Percentiles rank a stretch among this genome's conserved stretches.
Conservation (phyloP, 1,284 basidiomycete species). For the Cronartium ribicola region DNA sequence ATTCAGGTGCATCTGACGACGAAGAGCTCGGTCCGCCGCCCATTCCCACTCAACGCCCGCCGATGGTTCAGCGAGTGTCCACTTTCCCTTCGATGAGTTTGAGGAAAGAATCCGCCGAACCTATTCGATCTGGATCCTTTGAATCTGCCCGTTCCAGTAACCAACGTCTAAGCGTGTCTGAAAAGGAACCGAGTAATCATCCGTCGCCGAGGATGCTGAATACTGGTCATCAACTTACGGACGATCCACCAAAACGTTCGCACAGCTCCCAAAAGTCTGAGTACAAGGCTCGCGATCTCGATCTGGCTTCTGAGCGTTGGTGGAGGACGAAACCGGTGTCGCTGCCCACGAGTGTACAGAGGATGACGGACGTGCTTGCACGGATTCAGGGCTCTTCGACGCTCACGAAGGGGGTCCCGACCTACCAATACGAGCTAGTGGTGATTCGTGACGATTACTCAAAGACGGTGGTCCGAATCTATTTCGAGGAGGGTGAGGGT, state of each 20-base stretch:
- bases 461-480: conserved; percentile 31
- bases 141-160: neutral
- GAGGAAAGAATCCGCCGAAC: neutral
- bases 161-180: neutral
- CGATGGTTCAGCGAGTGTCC: neutral
- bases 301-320: conserved; percentile 38
- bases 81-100: neutral
- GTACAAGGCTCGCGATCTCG: conserved; percentile 34
- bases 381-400: conserved; percentile 34
- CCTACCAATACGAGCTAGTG: conserved; percentile 28
- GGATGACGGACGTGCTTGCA: conserved; percentile 20
- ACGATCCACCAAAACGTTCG: neutral
- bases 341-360: conserved; percentile 19
- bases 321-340: conserved; percentile 24
- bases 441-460: conserved; percentile 40
- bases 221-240: no score
- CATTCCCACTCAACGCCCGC: conserved; percentile 6
- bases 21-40: neutral
- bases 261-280: conserved; percentile 3
- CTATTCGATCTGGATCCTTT: neutral
- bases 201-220: neutral
- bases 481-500: conserved; percentile 33
- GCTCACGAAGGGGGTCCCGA: conserved; percentile 13
- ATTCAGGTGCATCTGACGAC: neutral
- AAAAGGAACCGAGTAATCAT: neutral